These are phyloP conservation scores for Phaseolus coccineus DNA, from an alignment of 331 rosid genomes.

Conservation along the genomic window DNA sequence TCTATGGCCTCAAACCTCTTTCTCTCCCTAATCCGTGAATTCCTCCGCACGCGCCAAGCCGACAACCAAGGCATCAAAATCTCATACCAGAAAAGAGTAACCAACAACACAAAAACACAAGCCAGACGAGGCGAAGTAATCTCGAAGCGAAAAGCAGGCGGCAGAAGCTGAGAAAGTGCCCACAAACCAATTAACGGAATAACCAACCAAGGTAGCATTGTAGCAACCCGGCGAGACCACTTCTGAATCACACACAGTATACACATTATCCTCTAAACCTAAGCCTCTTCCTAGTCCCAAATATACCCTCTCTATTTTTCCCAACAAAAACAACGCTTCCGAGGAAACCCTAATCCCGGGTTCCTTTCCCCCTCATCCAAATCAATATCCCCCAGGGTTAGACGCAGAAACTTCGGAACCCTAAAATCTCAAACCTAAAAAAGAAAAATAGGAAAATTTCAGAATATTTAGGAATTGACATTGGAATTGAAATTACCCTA, in stretches of 20 bases:
- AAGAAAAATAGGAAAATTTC: slow-evolving; percentile 33
- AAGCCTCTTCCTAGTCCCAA: slow-evolving; percentile 30
- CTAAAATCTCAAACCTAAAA: slow-evolving; percentile 58
- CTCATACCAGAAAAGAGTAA: slow-evolving; percentile 99
- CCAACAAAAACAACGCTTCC: slow-evolving; percentile 45
- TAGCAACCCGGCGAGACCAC: slow-evolving; percentile 99
- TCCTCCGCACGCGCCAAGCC: slow-evolving; percentile 86
- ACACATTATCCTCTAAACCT: slow-evolving; percentile 96
- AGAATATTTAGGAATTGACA: slow-evolving; percentile 43
- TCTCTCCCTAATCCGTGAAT: slow-evolving; percentile 79
- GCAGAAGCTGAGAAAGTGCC: slow-evolving; percentile 98
- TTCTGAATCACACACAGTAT: slow-evolving; percentile 99
- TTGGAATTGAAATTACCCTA: slow-evolving; percentile 34
- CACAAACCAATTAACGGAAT: slow-evolving; percentile 93
- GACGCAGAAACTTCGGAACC: slow-evolving; percentile 68
- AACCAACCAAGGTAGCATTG: slow-evolving; percentile 99
- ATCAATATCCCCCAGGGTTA: slow-evolving; percentile 47
- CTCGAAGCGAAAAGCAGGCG: slow-evolving; percentile 96
- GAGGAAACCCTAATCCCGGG: slow-evolving; percentile 64
- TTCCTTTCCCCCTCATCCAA: slow-evolving; percentile 39
- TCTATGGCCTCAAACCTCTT: slow-evolving; percentile 76
- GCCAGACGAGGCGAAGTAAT: slow-evolving; percentile 95
- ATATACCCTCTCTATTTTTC: slow-evolving; percentile 22
- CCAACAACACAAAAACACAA: slow-evolving; percentile 89
- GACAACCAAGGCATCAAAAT: slow-evolving; percentile 98